Conservation (phyloP, 192 early-diverging fungal species). For the Cladochytrium replicatum region DNA sequence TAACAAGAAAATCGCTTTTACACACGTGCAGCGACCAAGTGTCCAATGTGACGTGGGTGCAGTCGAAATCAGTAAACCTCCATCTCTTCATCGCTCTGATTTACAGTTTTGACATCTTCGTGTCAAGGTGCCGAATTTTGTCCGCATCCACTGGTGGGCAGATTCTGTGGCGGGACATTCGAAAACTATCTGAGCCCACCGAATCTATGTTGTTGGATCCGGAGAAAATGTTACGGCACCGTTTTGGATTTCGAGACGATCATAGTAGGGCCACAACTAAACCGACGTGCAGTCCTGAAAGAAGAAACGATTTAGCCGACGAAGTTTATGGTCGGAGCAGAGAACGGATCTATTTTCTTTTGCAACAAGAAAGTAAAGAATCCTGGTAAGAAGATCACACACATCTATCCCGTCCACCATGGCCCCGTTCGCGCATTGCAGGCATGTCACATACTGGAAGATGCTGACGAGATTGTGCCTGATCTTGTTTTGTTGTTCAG, state of each 20-base stretch:
- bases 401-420: constrained; percentile 48
- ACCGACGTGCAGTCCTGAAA: neutral
- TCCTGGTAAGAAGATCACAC: constrained; percentile 46
- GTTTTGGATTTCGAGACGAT: constrained; percentile 53
- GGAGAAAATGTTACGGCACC: constrained; percentile 55
- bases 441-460: constrained; percentile 18
- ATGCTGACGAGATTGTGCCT: constrained; percentile 3
- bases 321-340: constrained; percentile 56
- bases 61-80: constrained; percentile 40
- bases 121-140: too few relatives aligned
- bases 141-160: constrained; percentile 51
- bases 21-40: constrained; percentile 56
- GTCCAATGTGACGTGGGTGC: constrained; percentile 46
- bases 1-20: constrained; percentile 41
- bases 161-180: constrained; percentile 54
- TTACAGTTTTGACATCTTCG: too few relatives aligned
- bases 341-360: constrained; percentile 52
- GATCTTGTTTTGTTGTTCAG: too few relatives aligned
- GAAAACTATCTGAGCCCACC: constrained; percentile 50
- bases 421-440: constrained; percentile 46
- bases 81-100: too few relatives aligned
- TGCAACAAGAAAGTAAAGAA: constrained; percentile 59
- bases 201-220: constrained; percentile 44
- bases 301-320: constrained; percentile 39
- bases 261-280: too few relatives aligned